Percentiles rank a stretch among this genome's conserved stretches.
These are phyloP conservation scores for Mytilinidion resinicola DNA, from an alignment of 495 filamentous ascomycete species.

Conservation along the genomic window DNA sequence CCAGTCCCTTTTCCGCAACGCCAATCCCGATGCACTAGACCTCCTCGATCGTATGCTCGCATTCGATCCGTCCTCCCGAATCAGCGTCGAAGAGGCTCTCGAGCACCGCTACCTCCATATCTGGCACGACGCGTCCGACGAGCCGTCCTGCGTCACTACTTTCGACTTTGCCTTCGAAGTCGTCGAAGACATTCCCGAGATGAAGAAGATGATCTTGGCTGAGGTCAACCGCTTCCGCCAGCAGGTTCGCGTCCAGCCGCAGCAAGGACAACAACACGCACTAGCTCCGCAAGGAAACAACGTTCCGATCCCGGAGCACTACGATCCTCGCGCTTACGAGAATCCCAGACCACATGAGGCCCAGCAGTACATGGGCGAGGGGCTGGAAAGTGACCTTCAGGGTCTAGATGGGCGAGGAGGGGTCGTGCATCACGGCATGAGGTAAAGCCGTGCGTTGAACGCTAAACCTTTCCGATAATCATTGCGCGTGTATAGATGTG, in stretches of 20 bases:
- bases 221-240: constrained; percentile 81
- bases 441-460: no score
- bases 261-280: neutral
- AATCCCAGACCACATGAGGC: constrained; percentile 27
- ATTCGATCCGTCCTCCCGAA: constrained; percentile 86
- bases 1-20: constrained; percentile 80
- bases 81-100: constrained; percentile 87
- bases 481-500: no score
- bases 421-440: no score
- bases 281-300: constrained; percentile 7
- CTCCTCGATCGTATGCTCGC: constrained; percentile 94
- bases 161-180: constrained; percentile 99
- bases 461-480: no score
- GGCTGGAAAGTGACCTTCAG: neutral
- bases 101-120: constrained; percentile 95
- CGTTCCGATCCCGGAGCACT: constrained; percentile 29
- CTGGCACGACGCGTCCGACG: constrained; percentile 96
- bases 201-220: constrained; percentile 95
- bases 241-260: constrained; percentile 49
- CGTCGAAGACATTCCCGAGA: constrained; percentile 83
- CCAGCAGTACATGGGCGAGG: neutral
- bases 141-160: constrained; percentile 83
- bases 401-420: neutral
- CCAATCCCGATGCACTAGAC: constrained; percentile 93
- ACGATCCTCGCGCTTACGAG: constrained; percentile 24